Evolutionary conservation across 805 yeast species (phyloP), one percentile per base, ranked within the genome.

Genomic region (Candida xyloterini): DNA sequence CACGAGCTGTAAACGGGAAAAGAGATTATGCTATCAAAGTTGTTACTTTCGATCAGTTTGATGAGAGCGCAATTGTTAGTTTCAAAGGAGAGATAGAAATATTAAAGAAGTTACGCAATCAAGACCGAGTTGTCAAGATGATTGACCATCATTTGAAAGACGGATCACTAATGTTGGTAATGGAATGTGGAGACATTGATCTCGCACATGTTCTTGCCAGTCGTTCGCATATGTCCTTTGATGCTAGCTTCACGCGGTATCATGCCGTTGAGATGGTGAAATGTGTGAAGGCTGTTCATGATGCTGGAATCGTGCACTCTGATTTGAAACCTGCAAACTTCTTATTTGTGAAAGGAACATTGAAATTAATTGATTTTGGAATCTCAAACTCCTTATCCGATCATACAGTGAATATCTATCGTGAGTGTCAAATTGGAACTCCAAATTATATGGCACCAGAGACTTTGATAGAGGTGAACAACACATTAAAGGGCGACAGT

Each of bases 381-480:
- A 85, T 85, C 33, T 87, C 98, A n/a, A 85, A 90, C 62, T 88
- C 91, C 0, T 88, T 93, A 1, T 93, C 95, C 1, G 96, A 90
- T 38, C 86, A 88, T 55, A 91, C 98, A 0, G 80, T 86, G 15
- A 91, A 93, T 52, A 77, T 91, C 14, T 90, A 90, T 56, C 73
- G 97, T 42, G 95, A 87, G 44, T 76, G 88, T 5, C 96, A 88
- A 58, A 83, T 89, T 37, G 99, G 99, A 4, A 91, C 99, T 0
- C 96, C 96, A 2, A 88, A 85, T 59, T 93, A 91, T 60, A 93
- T 91, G 98, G 96, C 99, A 0, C 99, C 99, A 0, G 99, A 91
- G 61, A 86, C 97, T 0, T 65, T 91, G 43, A 71, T 83, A 31
- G 95, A 84, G 60, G 77, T 70, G 44, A 70, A 67, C 36, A 46